A percentile compares a stretch with the other conserved stretches of the same genome.
Evolutionary conservation across 192 early-diverging fungal species (phyloP).

Genomic region (Coemansia interrupta): DNA sequence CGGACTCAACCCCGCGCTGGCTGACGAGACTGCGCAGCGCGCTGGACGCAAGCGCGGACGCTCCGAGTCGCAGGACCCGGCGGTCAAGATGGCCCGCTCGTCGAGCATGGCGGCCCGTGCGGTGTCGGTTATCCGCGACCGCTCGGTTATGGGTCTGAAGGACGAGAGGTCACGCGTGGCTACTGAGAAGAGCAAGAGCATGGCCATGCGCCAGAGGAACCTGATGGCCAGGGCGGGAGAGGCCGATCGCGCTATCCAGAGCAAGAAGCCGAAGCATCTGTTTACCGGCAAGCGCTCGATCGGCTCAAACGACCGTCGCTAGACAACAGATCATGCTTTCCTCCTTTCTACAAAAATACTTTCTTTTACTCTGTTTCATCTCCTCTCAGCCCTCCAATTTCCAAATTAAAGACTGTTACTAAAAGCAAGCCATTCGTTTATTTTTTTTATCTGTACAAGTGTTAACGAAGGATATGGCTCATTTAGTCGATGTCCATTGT

Average conservation of each 20-base stretch:
- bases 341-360: conserved; percentile 2
- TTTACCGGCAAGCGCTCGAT: conserved; percentile 86
- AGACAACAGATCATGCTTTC: conserved; percentile 22
- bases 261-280: conserved; percentile 98
- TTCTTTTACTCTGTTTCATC: conserved; percentile 12
- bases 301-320: conserved; percentile 79
- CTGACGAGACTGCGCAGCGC: conserved; percentile 54
- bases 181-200: conserved; percentile 73
- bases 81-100: conserved; percentile 62
- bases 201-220: conserved; percentile 71
- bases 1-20: conserved; percentile 67
- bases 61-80: conserved; percentile 62
- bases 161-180: conserved; percentile 50
- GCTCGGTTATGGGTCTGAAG: conserved; percentile 74
- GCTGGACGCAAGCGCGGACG: conserved; percentile 76
- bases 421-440: not conserved
- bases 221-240: conserved; percentile 81
- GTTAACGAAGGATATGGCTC: not conserved
- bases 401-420: no score
- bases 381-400: not conserved
- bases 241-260: conserved; percentile 85
- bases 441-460: conserved; percentile 1
- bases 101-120: conserved; percentile 61
- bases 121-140: conserved; percentile 57
- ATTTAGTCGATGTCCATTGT: conserved; percentile 25